Evolutionary conservation across 176 grass and related monocot genomes (phyloP).

Genomic region (Oryza rufipogon): DNA sequence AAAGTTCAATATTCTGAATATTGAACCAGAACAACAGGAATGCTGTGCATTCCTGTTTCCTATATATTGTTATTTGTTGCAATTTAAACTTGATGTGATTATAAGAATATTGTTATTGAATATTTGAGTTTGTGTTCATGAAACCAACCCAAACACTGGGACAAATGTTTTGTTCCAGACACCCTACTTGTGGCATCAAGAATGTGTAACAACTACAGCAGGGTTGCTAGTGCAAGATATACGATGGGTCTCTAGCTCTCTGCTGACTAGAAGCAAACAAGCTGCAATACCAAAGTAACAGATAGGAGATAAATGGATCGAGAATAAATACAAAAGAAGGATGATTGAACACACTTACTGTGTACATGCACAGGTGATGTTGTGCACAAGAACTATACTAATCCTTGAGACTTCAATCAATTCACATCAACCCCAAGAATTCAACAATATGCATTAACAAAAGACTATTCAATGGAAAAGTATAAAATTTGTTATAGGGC

Average conservation of each 20-base stretch:
- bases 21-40: neutral
- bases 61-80: neutral
- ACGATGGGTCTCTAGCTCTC: constrained; percentile 19
- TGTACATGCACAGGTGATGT: neutral
- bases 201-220: neutral
- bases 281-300: constrained; percentile 4
- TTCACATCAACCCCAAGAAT: constrained; percentile 1
- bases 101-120: neutral
- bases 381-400: neutral
- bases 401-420: neutral
- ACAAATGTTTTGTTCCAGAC: neutral
- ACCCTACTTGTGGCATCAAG: neutral
- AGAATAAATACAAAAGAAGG: neutral
- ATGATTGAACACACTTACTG: neutral
- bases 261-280: constrained; percentile 6
- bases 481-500: neutral
- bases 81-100: neutral
- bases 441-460: neutral
- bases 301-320: neutral
- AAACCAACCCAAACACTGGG: neutral
- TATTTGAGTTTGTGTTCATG: neutral
- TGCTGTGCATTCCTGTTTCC: neutral
- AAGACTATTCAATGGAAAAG: neutral
- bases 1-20: neutral
- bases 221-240: constrained; percentile 18